Conservation (phyloP, 345 rosid genomes). For the Populus nigra region DNA sequence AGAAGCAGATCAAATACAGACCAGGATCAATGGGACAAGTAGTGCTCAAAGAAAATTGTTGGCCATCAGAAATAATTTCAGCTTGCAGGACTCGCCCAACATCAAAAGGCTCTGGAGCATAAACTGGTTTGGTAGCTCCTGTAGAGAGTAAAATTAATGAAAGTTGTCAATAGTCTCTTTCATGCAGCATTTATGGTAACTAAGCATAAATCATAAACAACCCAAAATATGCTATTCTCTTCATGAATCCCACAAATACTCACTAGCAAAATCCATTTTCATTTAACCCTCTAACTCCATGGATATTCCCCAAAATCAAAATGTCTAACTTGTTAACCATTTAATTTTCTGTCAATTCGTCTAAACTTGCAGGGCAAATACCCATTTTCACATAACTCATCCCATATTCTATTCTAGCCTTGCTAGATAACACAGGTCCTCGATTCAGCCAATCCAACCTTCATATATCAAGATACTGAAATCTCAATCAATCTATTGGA, state of each 20-base stretch:
- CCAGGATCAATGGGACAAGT: conserved; percentile 84
- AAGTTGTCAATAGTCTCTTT: conserved; percentile 6
- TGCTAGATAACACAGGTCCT: neutral
- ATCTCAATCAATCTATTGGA: neutral
- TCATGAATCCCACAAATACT: neutral
- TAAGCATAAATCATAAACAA: neutral
- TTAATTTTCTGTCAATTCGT: neutral
- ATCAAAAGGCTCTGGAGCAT: conserved; percentile 93
- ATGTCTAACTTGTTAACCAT: neutral
- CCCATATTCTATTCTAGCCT: neutral
- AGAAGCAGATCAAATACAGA: conserved; percentile 28
- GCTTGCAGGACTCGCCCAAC: conserved; percentile 74
- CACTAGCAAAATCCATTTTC: neutral
- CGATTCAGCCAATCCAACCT: neutral
- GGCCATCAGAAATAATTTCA: conserved; percentile 56
- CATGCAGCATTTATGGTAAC: neutral
- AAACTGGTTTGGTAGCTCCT: conserved; percentile 90
- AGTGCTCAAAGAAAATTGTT: conserved; percentile 52
- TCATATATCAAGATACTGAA: neutral
- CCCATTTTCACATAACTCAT: neutral
- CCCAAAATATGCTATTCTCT: neutral
- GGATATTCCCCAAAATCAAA: neutral
- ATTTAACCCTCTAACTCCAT: neutral
- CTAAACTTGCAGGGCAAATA: neutral
- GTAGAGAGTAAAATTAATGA: conserved; percentile 21